Evolutionary conservation across 305 asterid species (phyloP).

Genomic region (Ajuga reptans): DNA sequence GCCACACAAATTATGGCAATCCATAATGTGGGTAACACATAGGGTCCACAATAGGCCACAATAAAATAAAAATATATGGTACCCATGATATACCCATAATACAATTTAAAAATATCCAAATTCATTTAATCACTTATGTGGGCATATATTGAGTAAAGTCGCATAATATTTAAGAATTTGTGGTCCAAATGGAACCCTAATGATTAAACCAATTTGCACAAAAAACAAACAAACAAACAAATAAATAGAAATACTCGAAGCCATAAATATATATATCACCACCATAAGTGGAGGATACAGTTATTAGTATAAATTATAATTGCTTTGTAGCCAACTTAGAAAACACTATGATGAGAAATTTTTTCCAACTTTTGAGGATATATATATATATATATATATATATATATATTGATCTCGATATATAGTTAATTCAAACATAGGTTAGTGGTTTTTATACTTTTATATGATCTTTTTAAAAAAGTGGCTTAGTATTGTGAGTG

Average conservation of each 20-base stretch:
- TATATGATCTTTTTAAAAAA: no score
- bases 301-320: neutral
- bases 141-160: neutral
- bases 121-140: neutral
- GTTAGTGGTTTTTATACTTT: no score
- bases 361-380: constrained; percentile 18
- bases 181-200: constrained; percentile 16
- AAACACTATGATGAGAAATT: constrained; percentile 18
- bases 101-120: neutral
- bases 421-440: neutral
- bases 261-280: constrained; percentile 8
- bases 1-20: constrained; percentile 6
- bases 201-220: constrained; percentile 1
- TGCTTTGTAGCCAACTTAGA: constrained; percentile 3
- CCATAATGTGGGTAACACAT: neutral
- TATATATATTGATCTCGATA: neutral
- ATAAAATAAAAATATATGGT: neutral
- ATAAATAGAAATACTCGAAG: neutral
- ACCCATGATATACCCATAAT: constrained; percentile 11
- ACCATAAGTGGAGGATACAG: neutral
- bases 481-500: no score
- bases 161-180: neutral
- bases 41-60: constrained; percentile 12
- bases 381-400: neutral
- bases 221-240: neutral